phyloP scores from a whole-genome alignment of 345 rosid genomes.

The Garcia nutans region DNA sequence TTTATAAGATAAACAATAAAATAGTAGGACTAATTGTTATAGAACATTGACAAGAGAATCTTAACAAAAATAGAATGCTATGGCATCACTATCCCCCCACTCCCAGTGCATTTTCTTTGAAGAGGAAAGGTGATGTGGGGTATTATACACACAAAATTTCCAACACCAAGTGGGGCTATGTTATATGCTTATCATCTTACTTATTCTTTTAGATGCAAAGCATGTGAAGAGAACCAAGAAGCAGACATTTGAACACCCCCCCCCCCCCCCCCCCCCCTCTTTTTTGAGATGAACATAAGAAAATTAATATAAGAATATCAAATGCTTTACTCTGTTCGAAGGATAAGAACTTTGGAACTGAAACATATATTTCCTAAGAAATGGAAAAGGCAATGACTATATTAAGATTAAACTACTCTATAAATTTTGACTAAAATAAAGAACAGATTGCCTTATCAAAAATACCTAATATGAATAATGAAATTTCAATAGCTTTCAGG shows the following conservation, averaged over 20 bases:
- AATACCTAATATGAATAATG: too few species aligned
- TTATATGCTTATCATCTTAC: neutral
- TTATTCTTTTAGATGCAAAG: neutral
- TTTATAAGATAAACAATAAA: conserved; percentile 5
- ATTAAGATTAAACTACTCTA: neutral
- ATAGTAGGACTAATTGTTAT: neutral
- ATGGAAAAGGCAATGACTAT: neutral
- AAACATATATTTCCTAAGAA: neutral
- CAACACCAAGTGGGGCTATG: neutral
- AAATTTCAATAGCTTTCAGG: neutral
- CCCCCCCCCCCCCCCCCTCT: too few species aligned
- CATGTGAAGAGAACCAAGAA: neutral
- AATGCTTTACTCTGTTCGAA: neutral
- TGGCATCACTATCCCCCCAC: neutral
- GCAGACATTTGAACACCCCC: neutral
- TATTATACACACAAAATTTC: neutral
- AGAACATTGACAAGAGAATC: neutral
- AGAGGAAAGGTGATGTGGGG: neutral
- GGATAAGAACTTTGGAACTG: neutral
- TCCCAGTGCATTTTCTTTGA: neutral
- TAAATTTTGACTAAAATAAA: neutral
- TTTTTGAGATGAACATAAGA: neutral
- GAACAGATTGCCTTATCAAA: neutral
- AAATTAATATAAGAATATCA: neutral
- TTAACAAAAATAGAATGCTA: neutral